These are phyloP conservation scores for Aureobasidium subglaciale DNA, from an alignment of 2,329 filamentous ascomycete species.

Conservation along the genomic window DNA sequence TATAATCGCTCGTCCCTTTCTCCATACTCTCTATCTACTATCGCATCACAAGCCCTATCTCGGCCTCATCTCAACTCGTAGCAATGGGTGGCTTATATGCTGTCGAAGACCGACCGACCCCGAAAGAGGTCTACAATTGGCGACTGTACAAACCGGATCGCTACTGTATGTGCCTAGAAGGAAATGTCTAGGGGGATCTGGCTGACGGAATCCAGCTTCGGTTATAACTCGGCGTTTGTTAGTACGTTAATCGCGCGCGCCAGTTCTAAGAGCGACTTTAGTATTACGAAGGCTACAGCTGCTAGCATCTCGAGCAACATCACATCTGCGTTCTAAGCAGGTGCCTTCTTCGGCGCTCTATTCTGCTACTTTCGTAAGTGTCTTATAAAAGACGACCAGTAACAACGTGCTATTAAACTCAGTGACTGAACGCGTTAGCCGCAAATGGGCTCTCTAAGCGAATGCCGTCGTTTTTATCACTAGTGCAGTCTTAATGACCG, in stretches of 20 bases:
- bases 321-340: conserved; percentile 18
- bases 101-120: conserved; percentile 1
- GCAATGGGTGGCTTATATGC: conserved; percentile 4
- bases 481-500: conserved; percentile 53
- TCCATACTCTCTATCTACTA: not conserved
- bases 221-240: conserved; percentile 20
- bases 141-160: not conserved
- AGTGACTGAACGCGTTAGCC: conserved; percentile 16
- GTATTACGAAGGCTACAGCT: conserved; percentile 13
- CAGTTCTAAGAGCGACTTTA: conserved; percentile 18
- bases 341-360: conserved; percentile 18
- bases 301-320: conserved; percentile 19
- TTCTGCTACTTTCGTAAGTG: conserved; percentile 33
- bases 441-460: conserved; percentile 14
- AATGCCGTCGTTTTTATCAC: conserved; percentile 16
- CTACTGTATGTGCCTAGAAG: not conserved
- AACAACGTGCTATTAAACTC: no score
- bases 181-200: no score
- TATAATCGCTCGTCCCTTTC: not conserved
- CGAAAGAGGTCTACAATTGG: conserved; percentile 6
- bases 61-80: no score
- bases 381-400: conserved; percentile 28
- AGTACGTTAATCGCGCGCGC: conserved; percentile 19
- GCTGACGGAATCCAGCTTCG: conserved; percentile 13
- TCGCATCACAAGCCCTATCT: no score